These are phyloP conservation scores for Phytophthora cactorum DNA, from an alignment of 352 stramenopile genomes.

Conservation along the genomic window DNA sequence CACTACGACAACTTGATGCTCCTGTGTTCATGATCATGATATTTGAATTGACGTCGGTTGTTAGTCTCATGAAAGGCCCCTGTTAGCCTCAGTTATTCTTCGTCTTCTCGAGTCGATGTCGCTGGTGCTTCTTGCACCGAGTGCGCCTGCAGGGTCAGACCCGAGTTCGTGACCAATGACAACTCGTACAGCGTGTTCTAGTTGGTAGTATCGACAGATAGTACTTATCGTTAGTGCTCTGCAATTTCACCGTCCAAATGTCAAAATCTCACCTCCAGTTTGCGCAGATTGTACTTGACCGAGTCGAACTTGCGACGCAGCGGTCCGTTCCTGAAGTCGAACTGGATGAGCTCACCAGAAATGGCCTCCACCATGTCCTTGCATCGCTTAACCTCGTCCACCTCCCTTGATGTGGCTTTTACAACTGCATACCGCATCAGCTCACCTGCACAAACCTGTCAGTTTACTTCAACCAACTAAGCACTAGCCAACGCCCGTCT, in stretches of 20 bases:
- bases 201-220: background rate
- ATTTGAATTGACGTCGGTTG: background rate
- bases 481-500: slow-evolving; percentile 23
- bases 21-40: too few species aligned
- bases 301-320: slow-evolving; percentile 94
- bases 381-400: slow-evolving; percentile 79
- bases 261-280: slow-evolving; percentile 75
- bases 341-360: slow-evolving; percentile 91
- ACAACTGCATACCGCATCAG: slow-evolving; percentile 90
- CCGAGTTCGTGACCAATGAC: slow-evolving; percentile 78
- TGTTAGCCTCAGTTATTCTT: slow-evolving; percentile 20
- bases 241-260: background rate
- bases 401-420: slow-evolving; percentile 88
- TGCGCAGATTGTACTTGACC: slow-evolving; percentile 95
- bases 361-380: slow-evolving; percentile 89
- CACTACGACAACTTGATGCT: slow-evolving; percentile 14
- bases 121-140: slow-evolving; percentile 43
- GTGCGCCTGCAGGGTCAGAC: slow-evolving; percentile 55
- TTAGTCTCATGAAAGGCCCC: background rate
- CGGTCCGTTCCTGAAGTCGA: slow-evolving; percentile 95
- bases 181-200: slow-evolving; percentile 95
- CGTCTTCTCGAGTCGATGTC: slow-evolving; percentile 18
- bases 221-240: background rate
- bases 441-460: slow-evolving; percentile 63
- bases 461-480: background rate